Percentiles rank a stretch among this genome's conserved stretches.
Conservation (phyloP, 2,329 filamentous ascomycete species). For the Cladorrhinum sp. region DNA sequence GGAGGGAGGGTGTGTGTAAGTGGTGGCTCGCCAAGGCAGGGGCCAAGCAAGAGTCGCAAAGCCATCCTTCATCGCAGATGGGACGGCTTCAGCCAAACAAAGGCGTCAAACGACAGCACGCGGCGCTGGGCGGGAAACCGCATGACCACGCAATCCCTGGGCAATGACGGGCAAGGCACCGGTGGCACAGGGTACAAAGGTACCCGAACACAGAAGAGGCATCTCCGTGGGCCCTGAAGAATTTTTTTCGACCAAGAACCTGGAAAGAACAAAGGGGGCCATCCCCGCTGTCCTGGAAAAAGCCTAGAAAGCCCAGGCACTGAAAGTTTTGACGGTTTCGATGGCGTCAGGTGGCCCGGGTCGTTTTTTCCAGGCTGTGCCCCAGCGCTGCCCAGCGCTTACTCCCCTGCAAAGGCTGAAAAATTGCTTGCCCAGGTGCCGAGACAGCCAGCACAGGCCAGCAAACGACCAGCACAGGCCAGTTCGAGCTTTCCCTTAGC, state of each 20-base stretch:
- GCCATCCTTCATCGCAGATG: background rate
- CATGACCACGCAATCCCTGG: conserved; percentile 4
- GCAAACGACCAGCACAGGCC: conserved; percentile 13
- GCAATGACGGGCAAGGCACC: background rate
- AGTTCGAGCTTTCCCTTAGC: conserved; percentile 24
- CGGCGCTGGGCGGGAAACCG: conserved; percentile 12
- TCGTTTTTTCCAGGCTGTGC: background rate
- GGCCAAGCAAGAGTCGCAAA: conserved; percentile 4
- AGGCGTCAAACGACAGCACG: conserved; percentile 12
- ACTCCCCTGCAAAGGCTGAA: conserved; percentile 14
- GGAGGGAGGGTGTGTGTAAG: conserved; percentile 14
- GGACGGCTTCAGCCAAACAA: conserved; percentile 16
- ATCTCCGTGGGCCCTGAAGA: background rate
- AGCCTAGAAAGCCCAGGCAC: background rate
- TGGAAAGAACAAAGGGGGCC: too few species aligned
- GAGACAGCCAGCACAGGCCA: conserved; percentile 6
- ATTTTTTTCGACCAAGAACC: too few species aligned
- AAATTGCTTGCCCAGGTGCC: conserved; percentile 21
- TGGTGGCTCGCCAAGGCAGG: conserved; percentile 4
- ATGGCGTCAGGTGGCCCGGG: conserved; percentile 16
- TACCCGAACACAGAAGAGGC: background rate
- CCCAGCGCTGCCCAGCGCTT: conserved; percentile 13
- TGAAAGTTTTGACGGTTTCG: background rate
- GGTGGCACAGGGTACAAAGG: background rate
- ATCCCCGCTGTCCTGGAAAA: background rate